Evolutionary conservation across 2,329 filamentous ascomycete genomes (phyloP), one percentile per base, ranked within the genome.

Genomic region (Alternaria sp.): DNA sequence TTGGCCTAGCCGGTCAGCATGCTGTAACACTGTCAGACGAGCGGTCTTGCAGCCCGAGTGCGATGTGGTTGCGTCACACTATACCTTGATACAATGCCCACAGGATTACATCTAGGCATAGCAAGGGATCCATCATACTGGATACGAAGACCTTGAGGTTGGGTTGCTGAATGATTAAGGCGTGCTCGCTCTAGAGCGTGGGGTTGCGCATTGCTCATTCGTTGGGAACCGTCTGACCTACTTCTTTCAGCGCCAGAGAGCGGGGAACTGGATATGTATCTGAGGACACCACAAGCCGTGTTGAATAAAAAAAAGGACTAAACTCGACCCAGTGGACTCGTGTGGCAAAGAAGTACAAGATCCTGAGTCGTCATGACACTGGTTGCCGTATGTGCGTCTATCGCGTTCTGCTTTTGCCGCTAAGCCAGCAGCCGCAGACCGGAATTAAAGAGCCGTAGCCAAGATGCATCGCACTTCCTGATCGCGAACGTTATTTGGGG

Each of bases 141-240:
- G 70, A 61, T 58, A 63, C 64, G 65, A 56, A 63, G 65, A 67
- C 68, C 67, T 69, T 69, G 68, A 62, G 64, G 52, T 65, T 62
- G 66, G 70, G 61, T 52, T 45, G 37, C 51, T 50, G 56, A 60
- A 53, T 57, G 66, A 67, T 51, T 36, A 52, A 51, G 52, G 62
- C 54, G 53, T 55, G 45, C 56, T 56, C 54, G 54, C 44, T 42
- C 53, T 58, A 46, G 46, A 39, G 50, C 56, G 56, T 58, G 60
- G 62, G 51, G 57, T 51, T 49, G 21, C 34, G 45, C 37, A 34
- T 48, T 44, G 54, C 58, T 54, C 52, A 56, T 57, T 62, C 53
- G 51, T 39, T 36, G 40, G 49, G 54, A 34, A 51, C 65, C 64
- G 68, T 70, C 63, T 66, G 62, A 70, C 68, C 69, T 72, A 63